Evolutionary conservation across 179 eudicot genomes (phyloP).

Genomic region (Beta lomatogona): DNA sequence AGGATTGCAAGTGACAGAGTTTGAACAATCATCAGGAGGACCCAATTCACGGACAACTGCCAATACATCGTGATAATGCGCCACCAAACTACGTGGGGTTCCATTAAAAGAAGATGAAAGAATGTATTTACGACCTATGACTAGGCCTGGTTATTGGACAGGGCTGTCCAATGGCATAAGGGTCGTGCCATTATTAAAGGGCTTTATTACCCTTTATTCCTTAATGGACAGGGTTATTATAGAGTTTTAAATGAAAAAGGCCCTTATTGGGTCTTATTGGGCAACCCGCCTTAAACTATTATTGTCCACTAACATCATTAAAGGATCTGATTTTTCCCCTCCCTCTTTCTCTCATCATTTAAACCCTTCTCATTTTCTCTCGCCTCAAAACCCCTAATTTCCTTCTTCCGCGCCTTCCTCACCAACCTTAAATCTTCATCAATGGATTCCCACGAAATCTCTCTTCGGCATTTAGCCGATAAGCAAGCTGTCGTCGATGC

Average conservation of each 20-base stretch:
- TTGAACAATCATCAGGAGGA: constrained; percentile 4
- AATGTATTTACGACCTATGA: constrained; percentile 2
- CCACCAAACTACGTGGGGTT: constrained; percentile 14
- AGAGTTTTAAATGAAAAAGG: too few relatives aligned
- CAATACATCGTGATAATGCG: constrained; percentile 22
- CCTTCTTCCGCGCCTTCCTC: background rate
- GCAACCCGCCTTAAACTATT: too few relatives aligned
- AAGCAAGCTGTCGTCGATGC: constrained; percentile 47
- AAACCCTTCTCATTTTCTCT: constrained; percentile 15
- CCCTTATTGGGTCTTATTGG: too few relatives aligned
- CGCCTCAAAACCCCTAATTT: background rate
- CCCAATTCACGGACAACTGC: background rate
- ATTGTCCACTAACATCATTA: too few relatives aligned
- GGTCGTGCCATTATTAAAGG: too few relatives aligned
- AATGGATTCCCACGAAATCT: constrained; percentile 33
- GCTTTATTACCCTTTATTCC: too few relatives aligned
- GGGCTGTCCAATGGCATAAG: too few relatives aligned
- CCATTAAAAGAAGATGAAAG: constrained; percentile 15
- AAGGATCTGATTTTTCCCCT: too few relatives aligned
- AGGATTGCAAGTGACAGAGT: background rate
- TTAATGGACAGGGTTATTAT: too few relatives aligned
- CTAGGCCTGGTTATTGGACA: too few relatives aligned
- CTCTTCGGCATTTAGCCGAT: constrained; percentile 50
- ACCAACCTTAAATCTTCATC: background rate
- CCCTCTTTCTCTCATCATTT: too few relatives aligned